phyloP scores from a whole-genome alignment of 1,139 yeast genomes.

The Keqinozyma sinolaborantium region DNA sequence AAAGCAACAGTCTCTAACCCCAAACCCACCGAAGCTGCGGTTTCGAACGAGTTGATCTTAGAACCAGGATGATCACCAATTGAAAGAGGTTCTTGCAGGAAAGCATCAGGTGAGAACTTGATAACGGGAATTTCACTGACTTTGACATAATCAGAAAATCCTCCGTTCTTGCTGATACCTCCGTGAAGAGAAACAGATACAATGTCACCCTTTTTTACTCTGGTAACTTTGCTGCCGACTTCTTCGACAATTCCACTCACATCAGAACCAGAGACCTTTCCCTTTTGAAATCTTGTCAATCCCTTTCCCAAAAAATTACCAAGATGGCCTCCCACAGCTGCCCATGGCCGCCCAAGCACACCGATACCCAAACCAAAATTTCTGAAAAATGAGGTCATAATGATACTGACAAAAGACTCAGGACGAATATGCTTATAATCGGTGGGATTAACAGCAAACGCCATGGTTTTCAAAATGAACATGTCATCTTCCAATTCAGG shows the following conservation, averaged over 20 bases:
- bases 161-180: slow-evolving; percentile 14
- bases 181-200: slow-evolving; percentile 22
- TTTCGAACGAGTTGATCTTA: slow-evolving; percentile 13
- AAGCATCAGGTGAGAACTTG: slow-evolving; percentile 11
- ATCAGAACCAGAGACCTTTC: slow-evolving; percentile 22
- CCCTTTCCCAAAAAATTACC: slow-evolving; percentile 2
- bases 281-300: slow-evolving; percentile 4
- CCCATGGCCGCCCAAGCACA: slow-evolving; percentile 29
- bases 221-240: slow-evolving; percentile 22
- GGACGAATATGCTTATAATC: slow-evolving; percentile 62
- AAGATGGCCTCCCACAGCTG: neutral
- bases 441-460: slow-evolving; percentile 69
- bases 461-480: slow-evolving; percentile 51
- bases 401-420: slow-evolving; percentile 9
- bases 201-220: slow-evolving; percentile 20
- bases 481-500: slow-evolving; percentile 39
- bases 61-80: slow-evolving; percentile 7
- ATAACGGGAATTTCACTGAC: slow-evolving; percentile 13
- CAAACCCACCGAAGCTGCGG: slow-evolving; percentile 55
- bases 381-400: slow-evolving; percentile 1
- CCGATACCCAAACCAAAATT: slow-evolving; percentile 11
- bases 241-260: slow-evolving; percentile 25
- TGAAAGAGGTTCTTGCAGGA: slow-evolving; percentile 4
- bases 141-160: slow-evolving; percentile 19
- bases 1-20: slow-evolving; percentile 46